Base-by-base conservation (phyloP, 495 filamentous ascomycete species). In the Penicillium manginii region DNA sequence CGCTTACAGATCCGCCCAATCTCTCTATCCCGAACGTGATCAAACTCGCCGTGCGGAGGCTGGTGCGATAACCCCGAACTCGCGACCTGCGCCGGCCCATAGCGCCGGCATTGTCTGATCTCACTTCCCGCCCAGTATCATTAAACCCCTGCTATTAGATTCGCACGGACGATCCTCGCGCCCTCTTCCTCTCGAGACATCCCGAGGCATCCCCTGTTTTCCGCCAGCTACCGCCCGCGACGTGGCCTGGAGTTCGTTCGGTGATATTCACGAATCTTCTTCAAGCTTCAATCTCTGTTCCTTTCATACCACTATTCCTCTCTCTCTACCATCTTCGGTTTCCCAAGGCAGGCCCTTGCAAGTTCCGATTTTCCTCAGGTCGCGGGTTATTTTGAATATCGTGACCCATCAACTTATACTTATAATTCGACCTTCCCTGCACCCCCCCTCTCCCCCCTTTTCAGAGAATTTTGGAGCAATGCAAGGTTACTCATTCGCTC, bases 401-500 rank as follows among this genome's bases (percentile, higher is more conserved):
- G 26, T 29, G 26, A 29, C 11, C 31, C 19, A 52, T 23, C 50
- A 18, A 21, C 22, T 54, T 45, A 23, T 23, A 40, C 40, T 31
- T 54, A 39, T 54, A 54, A 54, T 43, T 39, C 52, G 37, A 32
- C 32, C 17, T 39, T 31, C 21, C 10, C 10, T 14, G 5, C n/a
- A 15, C 15, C 14, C 19, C 15, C 33, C 21, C 31, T 17, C 33
- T 4, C 21, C 7, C 35, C 29, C 18, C 2, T 43, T 48, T 49
- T 26, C 32, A 29, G 54, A 18, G 43, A 31, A 11, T 17, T 17
- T 47, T 19, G 21, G 45, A 47, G 15, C 10, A 22, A 80, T 80
- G 78, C 76, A 80, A 43, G 67, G 71, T 37, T 83, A 77, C 61
- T 77, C 78, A 18, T 82, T 81, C 64, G 73, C 75, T 50, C 75